phyloP scores from a whole-genome alignment of 805 yeast species.

The Ogataea siamensis region DNA sequence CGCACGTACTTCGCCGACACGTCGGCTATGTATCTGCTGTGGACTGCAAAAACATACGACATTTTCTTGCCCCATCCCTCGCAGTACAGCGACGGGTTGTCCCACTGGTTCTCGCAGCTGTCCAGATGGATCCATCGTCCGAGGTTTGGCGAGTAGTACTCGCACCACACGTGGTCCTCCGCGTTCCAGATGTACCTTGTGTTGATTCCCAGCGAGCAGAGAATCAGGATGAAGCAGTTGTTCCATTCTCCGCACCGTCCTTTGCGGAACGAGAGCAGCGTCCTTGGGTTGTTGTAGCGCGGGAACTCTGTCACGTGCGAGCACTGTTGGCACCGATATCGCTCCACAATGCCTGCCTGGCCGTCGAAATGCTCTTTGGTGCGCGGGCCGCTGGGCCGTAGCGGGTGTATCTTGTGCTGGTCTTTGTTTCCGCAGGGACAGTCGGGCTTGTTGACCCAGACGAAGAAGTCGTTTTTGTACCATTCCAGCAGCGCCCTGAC shows the following conservation, averaged over 20 bases:
- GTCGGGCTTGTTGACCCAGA: slow-evolving; percentile 74
- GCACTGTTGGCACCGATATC: slow-evolving; percentile 61
- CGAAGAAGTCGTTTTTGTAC: slow-evolving; percentile 78
- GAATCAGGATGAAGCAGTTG: slow-evolving; percentile 68
- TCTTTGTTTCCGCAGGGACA: slow-evolving; percentile 55
- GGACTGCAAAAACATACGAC: slow-evolving; percentile 80
- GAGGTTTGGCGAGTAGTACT: slow-evolving; percentile 61
- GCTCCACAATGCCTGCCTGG: slow-evolving; percentile 58
- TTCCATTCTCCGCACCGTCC: slow-evolving; percentile 99
- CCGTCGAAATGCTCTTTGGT: slow-evolving; percentile 44
- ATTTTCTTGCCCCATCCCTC: slow-evolving; percentile 91
- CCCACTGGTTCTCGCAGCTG: slow-evolving; percentile 82
- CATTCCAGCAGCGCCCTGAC: slow-evolving; percentile 59
- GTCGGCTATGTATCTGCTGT: slow-evolving; percentile 61
- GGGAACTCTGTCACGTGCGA: slow-evolving; percentile 56
- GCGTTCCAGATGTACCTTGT: slow-evolving; percentile 80
- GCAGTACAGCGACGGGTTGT: slow-evolving; percentile 74
- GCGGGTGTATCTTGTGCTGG: slow-evolving; percentile 37
- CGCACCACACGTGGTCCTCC: slow-evolving; percentile 98
- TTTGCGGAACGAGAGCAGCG: slow-evolving; percentile 54
- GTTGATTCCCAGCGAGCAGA: slow-evolving; percentile 63
- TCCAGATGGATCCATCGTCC: slow-evolving; percentile 86
- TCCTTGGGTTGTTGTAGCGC: slow-evolving; percentile 66
- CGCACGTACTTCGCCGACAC: slow-evolving; percentile 67
- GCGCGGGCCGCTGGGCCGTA: slow-evolving; percentile 44